Base-by-base conservation (phyloP, 352 stramenopile genomes). In the Globisporangium orthogonon region DNA sequence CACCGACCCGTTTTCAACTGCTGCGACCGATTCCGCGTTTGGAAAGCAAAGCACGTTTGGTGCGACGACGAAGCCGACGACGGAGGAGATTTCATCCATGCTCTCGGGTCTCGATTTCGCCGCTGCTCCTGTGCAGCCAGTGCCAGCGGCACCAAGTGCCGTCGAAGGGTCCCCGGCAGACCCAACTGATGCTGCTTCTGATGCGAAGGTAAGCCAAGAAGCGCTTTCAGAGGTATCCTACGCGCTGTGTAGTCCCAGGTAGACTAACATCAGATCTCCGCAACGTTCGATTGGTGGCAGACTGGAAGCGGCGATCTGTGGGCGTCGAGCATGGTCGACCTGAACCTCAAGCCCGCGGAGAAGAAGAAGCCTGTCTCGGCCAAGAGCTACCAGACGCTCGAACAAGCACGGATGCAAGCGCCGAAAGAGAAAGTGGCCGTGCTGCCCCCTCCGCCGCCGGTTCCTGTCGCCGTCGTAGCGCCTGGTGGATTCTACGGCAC, bases 31-130 rank as follows among this genome's bases (percentile, higher is more conserved):
- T 0, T 58, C 37, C 0, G 37, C 37, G 37, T 43, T 43, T 4
- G 37, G 37, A 4, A 43, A 49, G n/a, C 50, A 52, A 33, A 53
- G 37, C 13, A n/a, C 41, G 28, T 57, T 56, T 2, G 43, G 17
- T 11, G 28, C 33, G 3, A 47, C 57, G 3, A 29, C 31, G 15
- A 69, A 74, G 30, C 62, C 33, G 7, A 29, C 55, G 50, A 50
- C 55, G 6, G 71, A 89, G 33, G 70, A 92, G 44, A 88, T 92
- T 50, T 74, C 78, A 13, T 89, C 71, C 1, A 92, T 92, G 83
- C 61, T 92, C 18, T 83, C 76, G 5, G 83, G 80, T 1, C 60
- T 92, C 11, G 83, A 92, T 59, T 92, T 92, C 56, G 85, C 71
- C 4, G 62, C 79, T 35, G 44, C 62, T 7, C 76, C 74, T 7